Percentiles rank a stretch among this genome's conserved stretches.
Conservation (phyloP, 116 monocot genomes). For the Dioscorea cayenensis region DNA sequence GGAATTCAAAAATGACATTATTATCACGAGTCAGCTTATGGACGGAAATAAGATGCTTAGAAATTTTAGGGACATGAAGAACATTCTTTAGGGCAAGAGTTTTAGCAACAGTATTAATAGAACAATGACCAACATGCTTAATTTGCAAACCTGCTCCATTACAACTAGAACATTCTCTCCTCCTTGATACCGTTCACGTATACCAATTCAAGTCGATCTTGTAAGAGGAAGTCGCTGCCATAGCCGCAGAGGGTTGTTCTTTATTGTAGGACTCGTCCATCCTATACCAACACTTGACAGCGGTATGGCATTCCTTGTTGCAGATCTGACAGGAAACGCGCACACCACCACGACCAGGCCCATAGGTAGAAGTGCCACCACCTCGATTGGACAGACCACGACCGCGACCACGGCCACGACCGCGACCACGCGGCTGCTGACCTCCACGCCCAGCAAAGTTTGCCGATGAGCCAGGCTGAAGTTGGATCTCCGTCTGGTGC, state of each 20-base stretch:
- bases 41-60: slow-evolving; percentile 3
- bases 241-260: neutral
- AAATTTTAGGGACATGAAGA: neutral
- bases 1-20: slow-evolving; percentile 11
- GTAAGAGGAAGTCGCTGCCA: neutral
- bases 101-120: neutral
- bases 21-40: neutral
- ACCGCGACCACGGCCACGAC: no score
- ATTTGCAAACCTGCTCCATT: slow-evolving; percentile 4
- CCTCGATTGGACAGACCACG: no score
- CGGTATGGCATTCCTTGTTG: neutral
- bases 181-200: neutral
- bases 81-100: no score
- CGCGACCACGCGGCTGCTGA: no score
- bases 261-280: neutral
- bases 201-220: neutral
- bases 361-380: no score
- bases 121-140: neutral
- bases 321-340: neutral
- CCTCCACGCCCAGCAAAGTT: no score
- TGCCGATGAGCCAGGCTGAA: no score
- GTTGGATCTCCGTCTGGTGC: no score
- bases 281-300: neutral
- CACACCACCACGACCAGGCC: no score
- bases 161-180: neutral